Evolutionary conservation across 257 asterid genomes (phyloP), one percentile per base, ranked within the genome.

Genomic region (Knoxia roxburghii): DNA sequence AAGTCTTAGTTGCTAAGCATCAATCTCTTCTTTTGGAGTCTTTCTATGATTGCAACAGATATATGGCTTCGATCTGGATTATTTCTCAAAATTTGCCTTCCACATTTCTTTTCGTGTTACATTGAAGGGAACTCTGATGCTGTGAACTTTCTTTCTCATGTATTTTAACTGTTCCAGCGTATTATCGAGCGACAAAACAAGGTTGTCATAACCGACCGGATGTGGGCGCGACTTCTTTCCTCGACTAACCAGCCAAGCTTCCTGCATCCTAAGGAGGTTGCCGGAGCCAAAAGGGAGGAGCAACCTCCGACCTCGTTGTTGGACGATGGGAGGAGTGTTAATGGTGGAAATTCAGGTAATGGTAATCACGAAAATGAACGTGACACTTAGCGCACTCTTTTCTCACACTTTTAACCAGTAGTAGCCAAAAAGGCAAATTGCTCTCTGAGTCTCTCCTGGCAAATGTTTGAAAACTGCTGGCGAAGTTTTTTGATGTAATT

Each of bases 181-280:
- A 77, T 82, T 26, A 82, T 65, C 33, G 85, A 77, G 72, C 49
- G 69, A 41, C 85, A 82, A 69, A 77, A 82, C 77, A 80, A 77
- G 64, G 87, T 82, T 66, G 87, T 79, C 55, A 72, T 78, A 65
- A 82, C 87, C 2, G 85, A 82, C 68, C 72, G 85, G 72, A 82
- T 77, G 83, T 82, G 87, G 87, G 85, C 85, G 2, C 77, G 87
- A 23, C 83, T 82, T 32, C 87, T 82, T 61, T 75, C 87, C n/a
- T 79, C 85, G 10, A 82, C 87, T n/a, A 79, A 79, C 72, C 87
- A 82, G 72, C 87, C 87, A 29, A 82, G 79, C 71, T 76, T 81
- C 65, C 53, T 80, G 77, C 33, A 71, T 20, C 80, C 80, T 37
- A 64, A 68, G 57, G 75, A 53, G 39, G 61, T 50, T 17, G 32